Conservation (phyloP, 305 asterid genomes). For the Fraxinus floribunda region DNA sequence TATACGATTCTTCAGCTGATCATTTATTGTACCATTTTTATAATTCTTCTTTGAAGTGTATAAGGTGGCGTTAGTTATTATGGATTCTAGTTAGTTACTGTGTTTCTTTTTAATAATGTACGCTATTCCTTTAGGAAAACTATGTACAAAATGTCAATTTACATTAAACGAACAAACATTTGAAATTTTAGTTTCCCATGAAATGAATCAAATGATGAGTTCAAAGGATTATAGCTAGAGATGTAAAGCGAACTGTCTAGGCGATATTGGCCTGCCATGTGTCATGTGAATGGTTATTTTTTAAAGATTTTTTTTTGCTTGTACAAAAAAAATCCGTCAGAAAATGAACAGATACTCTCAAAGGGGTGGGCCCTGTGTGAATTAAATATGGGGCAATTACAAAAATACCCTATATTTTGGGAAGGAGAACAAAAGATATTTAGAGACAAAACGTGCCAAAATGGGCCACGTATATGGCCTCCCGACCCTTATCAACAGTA, state of each 20-base stretch:
- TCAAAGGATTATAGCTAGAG: background rate
- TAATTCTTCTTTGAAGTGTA: constrained; percentile 6
- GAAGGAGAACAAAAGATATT: constrained; percentile 64
- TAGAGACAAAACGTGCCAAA: constrained; percentile 80
- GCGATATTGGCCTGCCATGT: background rate
- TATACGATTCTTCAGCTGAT: background rate
- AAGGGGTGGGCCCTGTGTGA: too few species aligned
- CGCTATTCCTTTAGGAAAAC: background rate
- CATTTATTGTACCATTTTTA: constrained; percentile 27
- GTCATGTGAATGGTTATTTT: background rate
- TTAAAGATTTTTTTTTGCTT: too few species aligned
- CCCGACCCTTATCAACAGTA: constrained; percentile 37
- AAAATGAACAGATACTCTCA: too few species aligned
- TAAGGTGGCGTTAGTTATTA: background rate
- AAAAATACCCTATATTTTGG: too few species aligned
- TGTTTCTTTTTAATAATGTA: background rate
- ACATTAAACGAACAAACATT: background rate
- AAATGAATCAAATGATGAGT: background rate
- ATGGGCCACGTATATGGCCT: constrained; percentile 78
- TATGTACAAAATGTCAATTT: background rate
- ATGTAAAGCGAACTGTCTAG: background rate
- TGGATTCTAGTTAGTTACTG: background rate
- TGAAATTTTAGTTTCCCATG: background rate
- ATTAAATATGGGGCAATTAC: too few species aligned
- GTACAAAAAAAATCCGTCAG: too few species aligned